Conservation (phyloP, 2,329 filamentous ascomycete species). For the Furcasterigmium sp. region DNA sequence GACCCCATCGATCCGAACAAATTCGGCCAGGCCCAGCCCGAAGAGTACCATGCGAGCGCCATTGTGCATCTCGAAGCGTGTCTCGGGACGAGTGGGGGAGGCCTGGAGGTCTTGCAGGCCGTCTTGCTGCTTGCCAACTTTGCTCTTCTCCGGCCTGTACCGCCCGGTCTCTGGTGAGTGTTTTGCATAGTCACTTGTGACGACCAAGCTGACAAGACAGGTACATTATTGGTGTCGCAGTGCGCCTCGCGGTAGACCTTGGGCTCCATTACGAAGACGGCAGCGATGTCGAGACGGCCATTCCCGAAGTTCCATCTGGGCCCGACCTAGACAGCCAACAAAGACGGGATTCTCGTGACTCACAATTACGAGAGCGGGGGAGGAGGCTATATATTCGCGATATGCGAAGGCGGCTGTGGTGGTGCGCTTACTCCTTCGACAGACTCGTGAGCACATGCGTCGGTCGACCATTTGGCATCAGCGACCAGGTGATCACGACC, state of each 20-base stretch:
- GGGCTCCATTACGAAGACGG: slow-evolving; percentile 92
- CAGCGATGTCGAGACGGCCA: slow-evolving; percentile 54
- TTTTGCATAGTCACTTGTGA: slow-evolving; percentile 2
- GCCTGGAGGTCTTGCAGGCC: slow-evolving; percentile 88
- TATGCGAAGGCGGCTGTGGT: slow-evolving; percentile 83
- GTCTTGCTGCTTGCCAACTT: slow-evolving; percentile 87
- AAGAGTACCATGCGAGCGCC: slow-evolving; percentile 93
- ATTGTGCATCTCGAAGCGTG: slow-evolving; percentile 89
- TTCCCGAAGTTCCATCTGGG: slow-evolving; percentile 38
- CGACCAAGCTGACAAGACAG: slow-evolving; percentile 24
- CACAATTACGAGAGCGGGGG: slow-evolving; percentile 44
- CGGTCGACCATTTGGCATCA: slow-evolving; percentile 86
- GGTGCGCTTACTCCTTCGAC: slow-evolving; percentile 94
- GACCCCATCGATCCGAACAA: slow-evolving; percentile 20
- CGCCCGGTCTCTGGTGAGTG: slow-evolving; percentile 81
- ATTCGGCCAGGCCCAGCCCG: slow-evolving; percentile 64
- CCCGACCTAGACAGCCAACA: slow-evolving; percentile 22
- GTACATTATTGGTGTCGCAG: slow-evolving; percentile 93
- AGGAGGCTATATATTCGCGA: slow-evolving; percentile 81
- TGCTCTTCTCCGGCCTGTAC: slow-evolving; percentile 83
- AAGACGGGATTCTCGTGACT: slow-evolving; percentile 8
- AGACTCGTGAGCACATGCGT: slow-evolving; percentile 93
- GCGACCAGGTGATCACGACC: slow-evolving; percentile 93
- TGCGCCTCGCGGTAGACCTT: slow-evolving; percentile 83
- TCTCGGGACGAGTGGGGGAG: slow-evolving; percentile 78